phyloP scores from a whole-genome alignment of 2,329 filamentous ascomycete genomes.

The Colletotrichum coccodes region DNA sequence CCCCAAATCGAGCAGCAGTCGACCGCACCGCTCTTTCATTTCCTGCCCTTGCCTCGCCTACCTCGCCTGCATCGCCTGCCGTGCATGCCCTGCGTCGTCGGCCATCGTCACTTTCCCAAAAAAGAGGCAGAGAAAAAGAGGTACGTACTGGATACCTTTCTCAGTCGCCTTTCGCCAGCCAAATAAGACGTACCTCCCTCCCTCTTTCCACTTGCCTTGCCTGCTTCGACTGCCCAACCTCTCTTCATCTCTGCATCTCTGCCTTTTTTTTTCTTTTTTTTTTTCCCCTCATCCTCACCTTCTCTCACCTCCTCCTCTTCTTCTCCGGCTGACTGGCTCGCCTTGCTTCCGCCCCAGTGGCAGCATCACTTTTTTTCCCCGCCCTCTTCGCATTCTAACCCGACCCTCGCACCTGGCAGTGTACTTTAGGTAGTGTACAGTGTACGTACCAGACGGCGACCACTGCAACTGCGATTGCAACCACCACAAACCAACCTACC shows the following conservation, averaged over 20 bases:
- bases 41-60: background rate
- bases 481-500: background rate
- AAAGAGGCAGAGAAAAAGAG: background rate
- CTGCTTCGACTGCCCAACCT: background rate
- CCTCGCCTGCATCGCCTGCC: too few relatives aligned
- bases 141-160: conserved; percentile 12
- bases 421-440: background rate
- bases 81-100: background rate
- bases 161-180: background rate
- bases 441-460: conserved; percentile 23
- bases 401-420: conserved; percentile 1
- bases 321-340: conserved; percentile 15
- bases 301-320: conserved; percentile 5
- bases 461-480: background rate
- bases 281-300: background rate
- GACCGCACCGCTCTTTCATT: background rate
- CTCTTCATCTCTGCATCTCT: background rate
- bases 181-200: conserved; percentile 15
- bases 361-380: conserved; percentile 1
- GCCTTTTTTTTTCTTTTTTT: background rate
- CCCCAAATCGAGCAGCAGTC: background rate
- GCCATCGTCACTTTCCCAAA: conserved; percentile 3
- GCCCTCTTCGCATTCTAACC: background rate
- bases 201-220: background rate
- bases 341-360: conserved; percentile 25